These are phyloP conservation scores for Psilocybe sp. DNA, from an alignment of 768 basidiomycete species.

Conservation along the genomic window DNA sequence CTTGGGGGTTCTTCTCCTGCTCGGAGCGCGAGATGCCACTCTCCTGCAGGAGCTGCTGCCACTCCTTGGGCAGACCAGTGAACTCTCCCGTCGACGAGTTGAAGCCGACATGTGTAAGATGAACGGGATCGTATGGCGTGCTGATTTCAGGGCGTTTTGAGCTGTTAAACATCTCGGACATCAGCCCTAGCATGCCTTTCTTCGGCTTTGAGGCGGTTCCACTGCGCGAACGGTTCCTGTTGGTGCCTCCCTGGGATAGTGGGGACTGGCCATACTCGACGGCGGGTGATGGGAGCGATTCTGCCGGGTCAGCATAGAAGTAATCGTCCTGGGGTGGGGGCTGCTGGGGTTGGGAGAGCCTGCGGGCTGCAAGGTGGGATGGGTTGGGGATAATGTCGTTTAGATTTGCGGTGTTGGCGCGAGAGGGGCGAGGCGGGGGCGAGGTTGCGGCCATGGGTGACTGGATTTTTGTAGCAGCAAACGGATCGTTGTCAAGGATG, in stretches of 20 bases:
- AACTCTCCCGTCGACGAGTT: conserved; percentile 98
- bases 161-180: conserved; percentile 65
- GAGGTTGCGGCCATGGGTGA: conserved; percentile 33
- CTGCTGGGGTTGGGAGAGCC: conserved; percentile 47
- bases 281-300: conserved; percentile 34
- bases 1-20: conserved; percentile 97
- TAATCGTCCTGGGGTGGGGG: conserved; percentile 31
- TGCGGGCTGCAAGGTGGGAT: conserved; percentile 39
- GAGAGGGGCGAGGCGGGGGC: conserved; percentile 74
- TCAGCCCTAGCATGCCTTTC: conserved; percentile 76
- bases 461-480: conserved; percentile 41
- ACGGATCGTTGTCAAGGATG: conserved; percentile 55
- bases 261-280: conserved; percentile 26
- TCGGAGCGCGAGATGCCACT: conserved; percentile 91
- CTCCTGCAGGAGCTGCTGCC: conserved; percentile 96
- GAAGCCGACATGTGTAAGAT: conserved; percentile 99
- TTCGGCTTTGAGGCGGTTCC: conserved; percentile 46
- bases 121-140: conserved; percentile 97
- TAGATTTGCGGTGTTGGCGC: conserved; percentile 80
- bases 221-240: conserved; percentile 38
- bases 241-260: conserved; percentile 18
- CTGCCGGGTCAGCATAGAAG: conserved; percentile 45
- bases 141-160: conserved; percentile 88
- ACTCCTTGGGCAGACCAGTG: conserved; percentile 96
- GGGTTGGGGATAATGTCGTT: conserved; percentile 65